A percentile compares a stretch with the other conserved stretches of the same genome.
These are phyloP conservation scores for Alternaria rosae DNA, from an alignment of 2,329 filamentous ascomycete genomes.

Conservation along the genomic window DNA sequence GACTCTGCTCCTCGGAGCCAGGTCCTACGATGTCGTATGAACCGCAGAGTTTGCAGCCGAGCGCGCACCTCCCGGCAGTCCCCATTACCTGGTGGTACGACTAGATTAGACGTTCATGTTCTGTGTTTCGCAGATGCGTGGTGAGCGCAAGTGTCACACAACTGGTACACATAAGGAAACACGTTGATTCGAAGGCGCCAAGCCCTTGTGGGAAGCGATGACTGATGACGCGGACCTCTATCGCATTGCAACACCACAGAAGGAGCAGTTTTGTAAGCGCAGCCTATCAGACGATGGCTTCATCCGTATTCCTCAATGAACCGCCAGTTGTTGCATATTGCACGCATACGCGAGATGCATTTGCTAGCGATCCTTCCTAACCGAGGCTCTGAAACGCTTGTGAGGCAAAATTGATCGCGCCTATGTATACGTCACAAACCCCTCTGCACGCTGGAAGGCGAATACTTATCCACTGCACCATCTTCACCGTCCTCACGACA, in stretches of 20 bases:
- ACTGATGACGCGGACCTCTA: background rate
- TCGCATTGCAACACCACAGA: background rate
- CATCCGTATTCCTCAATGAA: background rate
- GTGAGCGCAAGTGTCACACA: background rate
- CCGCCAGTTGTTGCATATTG: background rate
- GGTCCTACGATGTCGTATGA: slow-evolving; percentile 3
- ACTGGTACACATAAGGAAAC: background rate
- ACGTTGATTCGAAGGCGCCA: background rate
- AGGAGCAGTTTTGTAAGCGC: background rate
- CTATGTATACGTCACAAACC: slow-evolving; percentile 35
- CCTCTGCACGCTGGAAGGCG: slow-evolving; percentile 5
- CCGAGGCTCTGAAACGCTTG: slow-evolving; percentile 38
- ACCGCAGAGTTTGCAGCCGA: slow-evolving; percentile 1
- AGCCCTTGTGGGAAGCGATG: background rate
- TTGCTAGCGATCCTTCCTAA: background rate
- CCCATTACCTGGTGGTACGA: slow-evolving; percentile 8
- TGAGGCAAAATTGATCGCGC: slow-evolving; percentile 27
- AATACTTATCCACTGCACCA: slow-evolving; percentile 10
- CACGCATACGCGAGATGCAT: slow-evolving; percentile 1
- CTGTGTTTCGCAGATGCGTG: background rate
- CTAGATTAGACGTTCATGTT: background rate
- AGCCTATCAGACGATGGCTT: background rate
- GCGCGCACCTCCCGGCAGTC: slow-evolving; percentile 8
- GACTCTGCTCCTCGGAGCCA: background rate
- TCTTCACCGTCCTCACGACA: background rate